These are phyloP conservation scores for Rhodomyrtus tomentosa DNA, from an alignment of 345 rosid species.

Conservation along the genomic window DNA sequence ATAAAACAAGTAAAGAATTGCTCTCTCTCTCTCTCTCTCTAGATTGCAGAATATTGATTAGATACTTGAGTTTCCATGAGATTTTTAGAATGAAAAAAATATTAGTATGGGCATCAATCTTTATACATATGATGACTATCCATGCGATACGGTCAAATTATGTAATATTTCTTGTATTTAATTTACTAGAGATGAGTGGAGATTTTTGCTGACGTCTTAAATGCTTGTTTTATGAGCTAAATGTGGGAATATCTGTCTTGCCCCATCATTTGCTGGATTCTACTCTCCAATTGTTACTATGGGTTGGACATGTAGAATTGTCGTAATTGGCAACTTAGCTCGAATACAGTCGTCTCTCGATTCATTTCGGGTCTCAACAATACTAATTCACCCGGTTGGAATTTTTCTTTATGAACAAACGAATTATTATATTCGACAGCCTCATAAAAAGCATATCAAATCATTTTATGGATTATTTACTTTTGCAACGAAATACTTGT, in stretches of 20 bases:
- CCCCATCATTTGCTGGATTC: neutral
- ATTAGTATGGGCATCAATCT: neutral
- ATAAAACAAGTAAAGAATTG: neutral
- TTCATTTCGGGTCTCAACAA: neutral
- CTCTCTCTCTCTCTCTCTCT: neutral
- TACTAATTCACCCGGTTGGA: neutral
- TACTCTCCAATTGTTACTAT: neutral
- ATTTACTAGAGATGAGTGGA: neutral
- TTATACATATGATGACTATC: neutral
- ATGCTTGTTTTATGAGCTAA: neutral
- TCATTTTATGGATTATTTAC: too few relatives aligned
- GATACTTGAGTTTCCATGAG: neutral
- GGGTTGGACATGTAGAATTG: neutral
- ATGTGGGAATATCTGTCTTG: neutral
- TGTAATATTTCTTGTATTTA: neutral
- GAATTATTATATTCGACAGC: neutral
- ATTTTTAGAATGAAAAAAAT: neutral
- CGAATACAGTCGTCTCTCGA: fast-evolving
- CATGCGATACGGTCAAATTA: neutral
- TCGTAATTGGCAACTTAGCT: neutral
- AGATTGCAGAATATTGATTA: neutral
- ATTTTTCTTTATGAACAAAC: neutral
- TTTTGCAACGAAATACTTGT: neutral
- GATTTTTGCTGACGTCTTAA: neutral
- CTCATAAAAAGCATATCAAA: neutral